phyloP scores from a whole-genome alignment of 2,329 filamentous ascomycete genomes.

The Fusarium anguioides region DNA sequence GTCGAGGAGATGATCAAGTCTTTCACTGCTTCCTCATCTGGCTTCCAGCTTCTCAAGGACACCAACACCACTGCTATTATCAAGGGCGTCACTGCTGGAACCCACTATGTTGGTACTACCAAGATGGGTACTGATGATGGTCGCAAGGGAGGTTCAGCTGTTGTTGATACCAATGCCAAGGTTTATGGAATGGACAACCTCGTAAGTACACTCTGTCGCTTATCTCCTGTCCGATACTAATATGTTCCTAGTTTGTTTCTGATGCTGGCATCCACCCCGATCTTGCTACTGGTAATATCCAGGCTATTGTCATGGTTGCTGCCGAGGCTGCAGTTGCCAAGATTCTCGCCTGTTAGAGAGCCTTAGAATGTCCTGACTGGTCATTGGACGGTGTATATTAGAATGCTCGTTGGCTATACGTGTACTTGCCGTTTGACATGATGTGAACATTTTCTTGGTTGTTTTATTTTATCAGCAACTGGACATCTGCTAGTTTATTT shows the following conservation, averaged over 20 bases:
- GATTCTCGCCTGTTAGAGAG: constrained; percentile 17
- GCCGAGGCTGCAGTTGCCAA: constrained; percentile 67
- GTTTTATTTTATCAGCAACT: too few relatives aligned
- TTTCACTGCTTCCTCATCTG: constrained; percentile 52
- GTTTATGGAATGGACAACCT: constrained; percentile 75
- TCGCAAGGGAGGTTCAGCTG: constrained; percentile 62
- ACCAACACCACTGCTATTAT: constrained; percentile 46
- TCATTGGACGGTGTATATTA: not conserved
- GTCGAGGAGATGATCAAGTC: constrained; percentile 70
- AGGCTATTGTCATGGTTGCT: constrained; percentile 70
- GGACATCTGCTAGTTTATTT: too few relatives aligned
- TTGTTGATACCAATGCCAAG: constrained; percentile 71
- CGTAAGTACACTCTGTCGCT: not conserved
- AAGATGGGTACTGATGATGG: constrained; percentile 70
- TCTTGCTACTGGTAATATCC: constrained; percentile 73
- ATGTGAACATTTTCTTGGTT: too few relatives aligned
- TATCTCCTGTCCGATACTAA: not conserved
- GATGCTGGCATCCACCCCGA: constrained; percentile 76
- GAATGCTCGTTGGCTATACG: too few relatives aligned
- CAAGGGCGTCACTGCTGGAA: constrained; percentile 50
- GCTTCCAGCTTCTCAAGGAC: constrained; percentile 19
- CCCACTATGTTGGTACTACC: constrained; percentile 66
- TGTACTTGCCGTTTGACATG: too few relatives aligned
- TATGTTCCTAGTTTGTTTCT: constrained; percentile 61
- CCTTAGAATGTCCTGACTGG: not conserved